A percentile compares a stretch with the other conserved stretches of the same genome.
These are phyloP conservation scores for Fermentozyma sake DNA, from an alignment of 1,139 yeast species.

Conservation along the genomic window DNA sequence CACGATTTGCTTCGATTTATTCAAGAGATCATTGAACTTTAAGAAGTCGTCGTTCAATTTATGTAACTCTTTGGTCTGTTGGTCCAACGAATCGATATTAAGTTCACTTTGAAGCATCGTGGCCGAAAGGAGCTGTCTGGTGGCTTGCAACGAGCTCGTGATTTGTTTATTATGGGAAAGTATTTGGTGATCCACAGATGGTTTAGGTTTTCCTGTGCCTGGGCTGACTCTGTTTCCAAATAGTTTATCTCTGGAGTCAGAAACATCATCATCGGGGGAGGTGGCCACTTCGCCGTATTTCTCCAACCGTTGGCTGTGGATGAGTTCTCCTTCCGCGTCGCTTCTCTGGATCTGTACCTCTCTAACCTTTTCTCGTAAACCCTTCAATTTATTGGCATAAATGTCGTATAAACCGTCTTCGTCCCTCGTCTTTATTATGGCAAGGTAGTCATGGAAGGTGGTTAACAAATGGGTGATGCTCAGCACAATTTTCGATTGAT, in stretches of 20 bases:
- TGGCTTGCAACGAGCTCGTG: constrained; percentile 48
- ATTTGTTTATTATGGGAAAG: constrained; percentile 49
- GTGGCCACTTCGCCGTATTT: constrained; percentile 7
- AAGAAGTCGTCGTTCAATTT: constrained; percentile 48
- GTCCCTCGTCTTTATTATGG: constrained; percentile 3
- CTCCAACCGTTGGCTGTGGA: constrained; percentile 14
- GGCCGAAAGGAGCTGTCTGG: constrained; percentile 51
- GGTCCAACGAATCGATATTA: constrained; percentile 57
- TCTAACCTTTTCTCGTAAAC: constrained; percentile 13
- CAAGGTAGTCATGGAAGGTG: constrained; percentile 2
- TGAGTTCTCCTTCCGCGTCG: constrained; percentile 9
- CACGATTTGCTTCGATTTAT: constrained; percentile 53
- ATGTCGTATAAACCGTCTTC: constrained; percentile 7
- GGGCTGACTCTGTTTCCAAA: constrained; percentile 6
- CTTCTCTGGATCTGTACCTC: constrained; percentile 14
- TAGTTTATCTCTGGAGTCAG: constrained; percentile 7
- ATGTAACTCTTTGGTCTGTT: constrained; percentile 50
- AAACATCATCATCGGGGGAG: constrained; percentile 1
- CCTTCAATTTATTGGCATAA: constrained; percentile 11
- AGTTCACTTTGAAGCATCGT: constrained; percentile 58
- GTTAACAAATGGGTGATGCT: background rate
- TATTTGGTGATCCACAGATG: constrained; percentile 22
- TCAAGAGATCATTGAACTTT: constrained; percentile 50
- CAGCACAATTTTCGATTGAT: background rate
- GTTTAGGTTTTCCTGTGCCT: constrained; percentile 3